Conservation (phyloP, 106 monocot species). For the Chionographis japonica region DNA sequence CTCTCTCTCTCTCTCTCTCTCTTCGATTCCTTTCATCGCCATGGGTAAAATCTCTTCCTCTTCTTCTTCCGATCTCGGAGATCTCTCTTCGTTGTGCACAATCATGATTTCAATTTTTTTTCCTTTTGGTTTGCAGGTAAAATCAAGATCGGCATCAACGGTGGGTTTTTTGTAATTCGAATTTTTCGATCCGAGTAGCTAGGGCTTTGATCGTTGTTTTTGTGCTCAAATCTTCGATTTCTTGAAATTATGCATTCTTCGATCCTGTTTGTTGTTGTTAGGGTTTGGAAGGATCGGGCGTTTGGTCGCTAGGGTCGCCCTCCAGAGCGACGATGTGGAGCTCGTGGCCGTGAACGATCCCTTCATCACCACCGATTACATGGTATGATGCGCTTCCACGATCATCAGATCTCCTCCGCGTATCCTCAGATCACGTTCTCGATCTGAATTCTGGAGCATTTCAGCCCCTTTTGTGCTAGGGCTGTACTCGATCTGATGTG, state of each 20-base stretch:
- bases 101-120: constrained; percentile 11
- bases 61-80: not conserved
- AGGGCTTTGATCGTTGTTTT: too few relatives aligned
- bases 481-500: too few relatives aligned
- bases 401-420: not conserved
- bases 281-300: constrained; percentile 93
- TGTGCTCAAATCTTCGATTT: too few relatives aligned
- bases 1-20: constrained; percentile 2
- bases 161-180: constrained; percentile 24
- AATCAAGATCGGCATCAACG: constrained; percentile 97
- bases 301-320: constrained; percentile 79
- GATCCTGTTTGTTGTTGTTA: constrained; percentile 17
- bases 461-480: too few relatives aligned
- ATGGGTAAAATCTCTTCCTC: constrained; percentile 4
- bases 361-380: constrained; percentile 94
- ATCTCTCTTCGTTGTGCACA: not conserved
- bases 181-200: not conserved
- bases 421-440: not conserved
- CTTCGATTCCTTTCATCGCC: not conserved
- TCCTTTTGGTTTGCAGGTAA: constrained; percentile 20
- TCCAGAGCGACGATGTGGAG: constrained; percentile 80
- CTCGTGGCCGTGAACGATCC: constrained; percentile 96
- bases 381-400: constrained; percentile 36
- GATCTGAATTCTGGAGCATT: not conserved
- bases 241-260: too few relatives aligned